Evolutionary conservation across 352 stramenopile genomes (phyloP), one percentile per base, ranked within the genome.

Genomic region (Pythium aristosporum): DNA sequence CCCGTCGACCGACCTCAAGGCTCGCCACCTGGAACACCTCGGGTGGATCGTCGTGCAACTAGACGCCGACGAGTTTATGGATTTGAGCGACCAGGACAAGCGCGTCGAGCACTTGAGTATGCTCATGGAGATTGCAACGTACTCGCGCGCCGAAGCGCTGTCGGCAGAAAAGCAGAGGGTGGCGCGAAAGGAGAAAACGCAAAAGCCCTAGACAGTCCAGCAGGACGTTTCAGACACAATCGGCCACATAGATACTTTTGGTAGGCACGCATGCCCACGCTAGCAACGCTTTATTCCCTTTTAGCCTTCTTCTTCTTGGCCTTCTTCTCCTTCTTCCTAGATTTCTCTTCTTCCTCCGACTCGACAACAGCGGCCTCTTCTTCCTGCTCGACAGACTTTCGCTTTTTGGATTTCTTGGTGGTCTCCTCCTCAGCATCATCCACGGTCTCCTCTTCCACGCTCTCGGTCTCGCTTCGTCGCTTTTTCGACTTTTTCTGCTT

Each of bases 1-100:
- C 7, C 76, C 61, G 16, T 86, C 80, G 21, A 71, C 85, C 16
- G 80, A 90, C 42, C 62, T 91, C 41, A 90, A 92, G 60, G 71
- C 81, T 32, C 77, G 76, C 1, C 83, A 92, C 54, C 43, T 92
- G 12, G 72, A 88, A 56, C 66, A 75, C 42, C 65, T 86, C 18
- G 83, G 83, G 15, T 92, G 81, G 81, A 82, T 83, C 28, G 73
- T 91, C 42, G 87, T 92, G 53, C 73, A 90, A 51, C 55, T 92
- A 15, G 76, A 79, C 18, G 72, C 72, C 3, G 72, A 85, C 50
- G 70, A 69, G 37, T 90, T 89, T 51, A 65, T 80, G 65, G 48
- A 81, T n/a, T 69, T 91, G 5, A 50, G 65, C 12, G 79, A 67
- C 21, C 53, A 77, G 13, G 76, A 88, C 16, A 72, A 85, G 37